Evolutionary conservation across 345 rosid genomes (phyloP).

Genomic region (Aquilaria sinensis): DNA sequence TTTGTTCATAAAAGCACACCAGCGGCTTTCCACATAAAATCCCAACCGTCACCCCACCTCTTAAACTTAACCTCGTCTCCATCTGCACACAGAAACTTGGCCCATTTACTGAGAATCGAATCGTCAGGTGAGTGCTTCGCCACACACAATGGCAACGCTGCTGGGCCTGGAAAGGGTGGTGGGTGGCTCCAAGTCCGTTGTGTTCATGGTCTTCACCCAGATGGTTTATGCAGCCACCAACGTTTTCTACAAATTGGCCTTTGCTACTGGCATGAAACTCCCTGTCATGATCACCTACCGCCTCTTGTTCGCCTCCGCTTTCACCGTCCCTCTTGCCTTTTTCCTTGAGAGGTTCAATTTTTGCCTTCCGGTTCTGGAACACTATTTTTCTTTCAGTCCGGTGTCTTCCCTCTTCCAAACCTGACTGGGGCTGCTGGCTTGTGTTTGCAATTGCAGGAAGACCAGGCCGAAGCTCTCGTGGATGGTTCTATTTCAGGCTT

Average conservation of each 20-base stretch:
- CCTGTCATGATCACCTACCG: constrained; percentile 23
- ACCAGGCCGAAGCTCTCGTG: constrained; percentile 40
- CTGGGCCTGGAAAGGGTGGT: not conserved
- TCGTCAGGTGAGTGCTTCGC: not conserved
- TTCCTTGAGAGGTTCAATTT: constrained; percentile 19
- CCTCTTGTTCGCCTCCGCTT: constrained; percentile 21
- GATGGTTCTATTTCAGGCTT: constrained; percentile 27
- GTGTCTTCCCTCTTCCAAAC: no score
- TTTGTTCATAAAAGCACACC: no score
- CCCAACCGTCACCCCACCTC: no score
- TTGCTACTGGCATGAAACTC: constrained; percentile 22
- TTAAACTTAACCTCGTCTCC: no score
- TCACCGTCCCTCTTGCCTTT: constrained; percentile 25
- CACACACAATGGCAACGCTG: not conserved
- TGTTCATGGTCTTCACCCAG: constrained; percentile 24
- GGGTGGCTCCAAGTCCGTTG: constrained; percentile 9
- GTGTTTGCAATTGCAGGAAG: constrained; percentile 17
- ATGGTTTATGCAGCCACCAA: constrained; percentile 14
- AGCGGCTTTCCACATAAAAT: no score
- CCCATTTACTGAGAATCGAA: not conserved
- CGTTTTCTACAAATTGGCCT: constrained; percentile 18
- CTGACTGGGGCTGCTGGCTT: not conserved
- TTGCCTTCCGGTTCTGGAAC: not conserved
- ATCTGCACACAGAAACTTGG: no score
- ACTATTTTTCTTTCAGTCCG: no score